Conservation (phyloP, 768 basidiomycete genomes). For the Tricholoma sp. region DNA sequence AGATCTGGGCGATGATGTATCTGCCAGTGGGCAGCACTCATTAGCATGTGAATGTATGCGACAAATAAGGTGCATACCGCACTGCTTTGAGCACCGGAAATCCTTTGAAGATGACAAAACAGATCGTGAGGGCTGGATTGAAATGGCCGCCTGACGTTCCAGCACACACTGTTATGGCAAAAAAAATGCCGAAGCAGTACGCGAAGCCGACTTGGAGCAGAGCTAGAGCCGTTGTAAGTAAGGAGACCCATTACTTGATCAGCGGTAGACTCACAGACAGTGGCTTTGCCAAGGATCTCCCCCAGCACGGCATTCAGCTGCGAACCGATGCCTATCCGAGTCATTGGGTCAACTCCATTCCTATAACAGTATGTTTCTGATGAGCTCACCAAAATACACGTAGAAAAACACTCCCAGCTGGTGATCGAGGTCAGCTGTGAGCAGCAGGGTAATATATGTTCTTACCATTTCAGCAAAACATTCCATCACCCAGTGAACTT, state of each 20-base stretch:
- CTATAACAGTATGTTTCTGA: background rate
- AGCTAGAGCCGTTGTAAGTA: conserved; percentile 27
- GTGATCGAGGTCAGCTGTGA: conserved; percentile 1
- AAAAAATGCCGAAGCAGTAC: conserved; percentile 55
- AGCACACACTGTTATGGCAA: conserved; percentile 49
- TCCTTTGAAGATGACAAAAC: conserved; percentile 46
- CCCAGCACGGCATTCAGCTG: conserved; percentile 47
- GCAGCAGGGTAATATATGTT: background rate
- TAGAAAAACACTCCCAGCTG: conserved; percentile 63
- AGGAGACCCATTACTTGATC: background rate
- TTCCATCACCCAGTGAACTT: conserved; percentile 51
- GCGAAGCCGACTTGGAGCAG: conserved; percentile 52
- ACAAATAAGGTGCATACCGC: conserved; percentile 33
- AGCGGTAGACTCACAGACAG: conserved; percentile 39
- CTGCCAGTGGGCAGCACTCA: too few relatives aligned
- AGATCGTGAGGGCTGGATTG: conserved; percentile 58
- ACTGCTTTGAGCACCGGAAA: conserved; percentile 49
- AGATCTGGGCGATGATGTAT: conserved; percentile 61
- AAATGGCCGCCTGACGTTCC: conserved; percentile 62
- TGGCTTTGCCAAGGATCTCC: conserved; percentile 28
- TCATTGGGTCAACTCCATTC: background rate
- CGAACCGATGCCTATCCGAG: conserved; percentile 52
- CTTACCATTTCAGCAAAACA: conserved; percentile 57
- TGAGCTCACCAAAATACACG: conserved; percentile 41
- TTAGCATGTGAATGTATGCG: too few relatives aligned